Evolutionary conservation across 2,329 filamentous ascomycete genomes (phyloP), one percentile per base, ranked within the genome.

Genomic region (Pseudocercospora ulei): DNA sequence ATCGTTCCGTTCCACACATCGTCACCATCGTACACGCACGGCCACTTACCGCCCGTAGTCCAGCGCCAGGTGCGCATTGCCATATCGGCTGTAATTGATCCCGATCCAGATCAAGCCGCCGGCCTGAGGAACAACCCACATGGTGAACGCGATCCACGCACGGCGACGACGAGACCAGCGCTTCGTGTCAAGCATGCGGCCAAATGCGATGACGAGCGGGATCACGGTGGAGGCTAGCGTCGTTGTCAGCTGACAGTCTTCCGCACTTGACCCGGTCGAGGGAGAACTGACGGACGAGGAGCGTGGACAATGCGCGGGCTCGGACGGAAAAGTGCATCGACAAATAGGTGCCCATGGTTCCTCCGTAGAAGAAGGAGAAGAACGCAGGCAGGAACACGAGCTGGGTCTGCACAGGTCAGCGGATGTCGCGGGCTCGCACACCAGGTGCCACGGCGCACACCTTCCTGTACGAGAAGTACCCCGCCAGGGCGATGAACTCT

Each of bases 361-460:
- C 61, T 17, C 60, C 60, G 12, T 59, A 62, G 49, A 63, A 63
- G 51, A 63, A 63, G 1, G 59, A 61, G 48, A 61, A 62, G 42
- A 62, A 60, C 1, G 57, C 53, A 0, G 59, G 59, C 5, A 62
- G 40, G 30, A 58, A 56, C 25, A 62, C 50, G 3, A 62, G 56
- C 56, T 43, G 47, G n/a, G 54, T 59, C 57, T 59, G 14, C n/a
- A 5, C 20, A 7, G 8, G 13, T 35, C 37, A 26, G 14, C 5
- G 18, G 7, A 5, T n/a, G 7, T 38, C 5, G 8, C 8, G 18
- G 11, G 2, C 5, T 17, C 4, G 7, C 16, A 22, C 2, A 9
- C 5, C 17, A 8, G 11, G 9, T 7, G 11, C 17, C 7, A 13
- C 16, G 13, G 25, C 4, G 39, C 50, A 35, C 14, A 55, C 56